A percentile compares a stretch with the other conserved stretches of the same genome.
Conservation (phyloP, 1,284 basidiomycete species). For the Microbotryum violaceum region DNA sequence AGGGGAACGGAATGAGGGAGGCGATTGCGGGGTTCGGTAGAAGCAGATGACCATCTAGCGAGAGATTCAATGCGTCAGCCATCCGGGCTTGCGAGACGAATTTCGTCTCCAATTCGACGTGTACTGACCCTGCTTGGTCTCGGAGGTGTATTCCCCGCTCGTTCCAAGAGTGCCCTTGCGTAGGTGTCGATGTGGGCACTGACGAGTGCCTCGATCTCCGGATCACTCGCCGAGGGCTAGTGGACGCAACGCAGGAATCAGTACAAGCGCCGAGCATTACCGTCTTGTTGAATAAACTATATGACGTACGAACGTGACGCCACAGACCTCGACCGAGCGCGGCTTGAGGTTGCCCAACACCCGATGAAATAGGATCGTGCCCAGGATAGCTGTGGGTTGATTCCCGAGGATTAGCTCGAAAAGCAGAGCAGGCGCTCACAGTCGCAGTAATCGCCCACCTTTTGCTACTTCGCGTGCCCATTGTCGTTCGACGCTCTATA, state of each 20-base stretch:
- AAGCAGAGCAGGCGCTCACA: background rate
- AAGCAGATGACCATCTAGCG: constrained; percentile 15
- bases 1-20: background rate
- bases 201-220: constrained; percentile 14
- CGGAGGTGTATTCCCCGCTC: background rate
- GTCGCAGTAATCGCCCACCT: background rate
- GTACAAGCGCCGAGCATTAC: background rate
- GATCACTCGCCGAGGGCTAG: constrained; percentile 11
- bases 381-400: constrained; percentile 6
- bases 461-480: constrained; percentile 2
- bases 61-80: too few relatives aligned
- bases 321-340: constrained; percentile 2
- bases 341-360: constrained; percentile 11
- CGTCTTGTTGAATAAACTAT: background rate
- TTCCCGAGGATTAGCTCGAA: too few relatives aligned
- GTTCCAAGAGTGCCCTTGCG: background rate
- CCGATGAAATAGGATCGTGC: constrained; percentile 20
- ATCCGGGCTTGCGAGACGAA: too few relatives aligned
- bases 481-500: constrained; percentile 10
- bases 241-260: background rate
- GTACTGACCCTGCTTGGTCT: background rate
- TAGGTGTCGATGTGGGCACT: constrained; percentile 11
- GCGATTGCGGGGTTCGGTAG: constrained; percentile 11
- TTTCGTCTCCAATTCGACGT: background rate
- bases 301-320: constrained; percentile 17